Evolutionary conservation across 805 yeast genomes (phyloP).

Genomic region (Scheffersomyces stipitis): DNA sequence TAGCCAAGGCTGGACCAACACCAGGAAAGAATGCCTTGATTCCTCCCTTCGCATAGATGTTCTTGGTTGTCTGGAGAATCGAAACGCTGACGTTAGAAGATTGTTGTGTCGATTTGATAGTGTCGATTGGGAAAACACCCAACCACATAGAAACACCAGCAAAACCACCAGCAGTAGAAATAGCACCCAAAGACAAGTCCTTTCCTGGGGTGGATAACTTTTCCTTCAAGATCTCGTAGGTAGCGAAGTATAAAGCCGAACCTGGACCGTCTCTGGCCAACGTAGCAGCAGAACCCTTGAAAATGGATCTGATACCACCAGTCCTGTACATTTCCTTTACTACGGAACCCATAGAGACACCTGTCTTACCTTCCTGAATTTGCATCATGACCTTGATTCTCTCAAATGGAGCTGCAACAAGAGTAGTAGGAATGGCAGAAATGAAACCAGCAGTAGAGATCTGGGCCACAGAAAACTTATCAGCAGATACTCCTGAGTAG

Average conservation of each 20-base stretch:
- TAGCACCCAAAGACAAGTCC: conserved; percentile 66
- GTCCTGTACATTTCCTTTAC: conserved; percentile 66
- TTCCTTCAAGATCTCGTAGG: conserved; percentile 80
- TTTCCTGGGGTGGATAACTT: conserved; percentile 55
- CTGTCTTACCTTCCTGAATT: conserved; percentile 53
- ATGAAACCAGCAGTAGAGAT: conserved; percentile 91
- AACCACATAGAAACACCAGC: conserved; percentile 98
- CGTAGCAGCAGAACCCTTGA: conserved; percentile 90
- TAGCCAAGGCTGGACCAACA: conserved; percentile 87
- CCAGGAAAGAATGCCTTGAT: conserved; percentile 96
- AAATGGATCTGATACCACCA: conserved; percentile 83
- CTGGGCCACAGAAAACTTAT: conserved; percentile 59
- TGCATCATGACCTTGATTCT: conserved; percentile 93
- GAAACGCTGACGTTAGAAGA: conserved; percentile 55
- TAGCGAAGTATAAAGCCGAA: conserved; percentile 91
- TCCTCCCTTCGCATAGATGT: conserved; percentile 76
- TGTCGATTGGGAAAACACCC: conserved; percentile 93
- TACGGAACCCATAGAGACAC: conserved; percentile 54
- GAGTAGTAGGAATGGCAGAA: conserved; percentile 92
- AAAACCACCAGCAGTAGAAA: conserved; percentile 88
- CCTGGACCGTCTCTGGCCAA: conserved; percentile 98
- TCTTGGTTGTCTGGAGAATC: conserved; percentile 62
- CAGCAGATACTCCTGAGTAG: conserved; percentile 36
- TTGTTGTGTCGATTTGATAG: conserved; percentile 83
- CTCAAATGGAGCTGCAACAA: conserved; percentile 97